phyloP scores from a whole-genome alignment of 345 rosid species.

The Euphorbia lathyris region DNA sequence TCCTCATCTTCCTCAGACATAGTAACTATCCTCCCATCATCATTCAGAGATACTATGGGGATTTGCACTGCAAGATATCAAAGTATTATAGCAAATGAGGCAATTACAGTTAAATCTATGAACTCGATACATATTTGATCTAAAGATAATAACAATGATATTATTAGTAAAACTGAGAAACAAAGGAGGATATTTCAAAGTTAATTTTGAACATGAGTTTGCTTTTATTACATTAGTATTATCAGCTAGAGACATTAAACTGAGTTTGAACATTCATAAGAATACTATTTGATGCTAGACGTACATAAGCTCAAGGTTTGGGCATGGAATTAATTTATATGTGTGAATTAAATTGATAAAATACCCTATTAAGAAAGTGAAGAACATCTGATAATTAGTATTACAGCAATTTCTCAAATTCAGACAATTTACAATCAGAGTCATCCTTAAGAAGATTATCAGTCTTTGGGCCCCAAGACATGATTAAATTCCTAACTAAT shows the following conservation, averaged over 20 bases:
- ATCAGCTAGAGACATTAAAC: not conserved
- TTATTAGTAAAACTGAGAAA: not conserved
- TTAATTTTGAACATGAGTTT: not conserved
- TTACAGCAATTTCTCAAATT: not conserved
- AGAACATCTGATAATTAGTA: not conserved
- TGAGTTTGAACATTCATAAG: not conserved
- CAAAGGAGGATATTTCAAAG: not conserved
- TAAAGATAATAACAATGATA: not conserved
- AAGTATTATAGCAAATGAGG: slow-evolving; percentile 6
- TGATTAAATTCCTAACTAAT: not conserved
- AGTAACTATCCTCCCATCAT: slow-evolving; percentile 69
- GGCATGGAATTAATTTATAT: not conserved
- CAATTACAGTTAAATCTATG: not conserved
- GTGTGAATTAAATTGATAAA: not conserved
- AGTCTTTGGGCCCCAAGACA: not conserved
- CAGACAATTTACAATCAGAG: not conserved
- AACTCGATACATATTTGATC: not conserved
- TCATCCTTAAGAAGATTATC: not conserved
- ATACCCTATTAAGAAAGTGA: not conserved
- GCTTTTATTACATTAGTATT: not conserved
- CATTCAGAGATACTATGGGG: slow-evolving; percentile 72
- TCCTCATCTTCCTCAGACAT: slow-evolving; percentile 42
- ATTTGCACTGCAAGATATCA: slow-evolving; percentile 62
- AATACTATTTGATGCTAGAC: not conserved
- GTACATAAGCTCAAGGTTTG: not conserved